Conservation (phyloP, 495 filamentous ascomycete species). For the Copromyces sp. region DNA sequence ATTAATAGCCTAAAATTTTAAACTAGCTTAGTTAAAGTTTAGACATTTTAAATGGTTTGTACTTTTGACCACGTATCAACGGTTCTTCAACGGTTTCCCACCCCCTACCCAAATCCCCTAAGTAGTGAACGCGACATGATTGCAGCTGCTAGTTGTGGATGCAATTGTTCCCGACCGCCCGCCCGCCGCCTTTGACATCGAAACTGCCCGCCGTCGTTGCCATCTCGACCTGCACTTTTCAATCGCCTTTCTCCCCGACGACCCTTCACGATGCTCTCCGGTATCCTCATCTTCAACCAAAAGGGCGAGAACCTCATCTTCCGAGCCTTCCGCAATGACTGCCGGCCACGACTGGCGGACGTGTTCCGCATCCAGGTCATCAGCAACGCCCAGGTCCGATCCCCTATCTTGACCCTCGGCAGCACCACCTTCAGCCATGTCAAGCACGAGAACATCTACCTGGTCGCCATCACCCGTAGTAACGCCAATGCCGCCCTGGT, state of each 20-base stretch:
- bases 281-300: slow-evolving; percentile 96
- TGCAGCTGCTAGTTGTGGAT: background rate
- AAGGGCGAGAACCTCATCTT: slow-evolving; percentile 99
- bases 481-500: slow-evolving; percentile 98
- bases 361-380: slow-evolving; percentile 99
- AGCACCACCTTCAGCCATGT: slow-evolving; percentile 99
- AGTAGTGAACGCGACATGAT: background rate
- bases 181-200: background rate
- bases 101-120: too few relatives aligned
- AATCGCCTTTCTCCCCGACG: background rate
- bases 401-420: slow-evolving; percentile 92
- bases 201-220: background rate
- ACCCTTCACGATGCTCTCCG: slow-evolving; percentile 69
- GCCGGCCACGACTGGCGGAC: slow-evolving; percentile 90
- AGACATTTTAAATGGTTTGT: too few relatives aligned
- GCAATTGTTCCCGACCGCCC: background rate
- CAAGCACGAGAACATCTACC: slow-evolving; percentile 98
- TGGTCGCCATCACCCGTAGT: slow-evolving; percentile 96
- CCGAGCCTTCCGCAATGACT: slow-evolving; percentile 95
- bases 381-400: slow-evolving; percentile 94
- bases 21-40: too few relatives aligned
- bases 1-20: too few relatives aligned
- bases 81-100: too few relatives aligned
- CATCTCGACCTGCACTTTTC: background rate
- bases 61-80: too few relatives aligned